These are phyloP conservation scores for Lanmaoa pseudosensibilis DNA, from an alignment of 768 basidiomycete species.

Conservation along the genomic window DNA sequence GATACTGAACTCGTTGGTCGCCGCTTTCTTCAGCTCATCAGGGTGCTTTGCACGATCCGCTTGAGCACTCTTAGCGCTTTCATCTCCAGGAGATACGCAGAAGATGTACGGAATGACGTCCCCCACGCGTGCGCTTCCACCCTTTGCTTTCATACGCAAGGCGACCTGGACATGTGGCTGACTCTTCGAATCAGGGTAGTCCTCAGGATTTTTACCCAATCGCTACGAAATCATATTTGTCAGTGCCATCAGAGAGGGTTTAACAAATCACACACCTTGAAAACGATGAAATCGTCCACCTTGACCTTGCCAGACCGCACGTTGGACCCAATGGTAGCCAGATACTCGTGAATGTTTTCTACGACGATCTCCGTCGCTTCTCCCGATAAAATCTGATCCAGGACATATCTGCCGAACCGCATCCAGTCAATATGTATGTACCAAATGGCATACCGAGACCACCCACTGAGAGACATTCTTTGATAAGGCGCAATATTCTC, in stretches of 20 bases:
- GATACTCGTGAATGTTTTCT: conserved; percentile 89
- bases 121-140: conserved; percentile 76
- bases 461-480: conserved; percentile 91
- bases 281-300: conserved; percentile 92
- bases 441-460: not conserved
- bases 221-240: conserved; percentile 50
- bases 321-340: conserved; percentile 71
- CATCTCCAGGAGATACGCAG: conserved; percentile 74
- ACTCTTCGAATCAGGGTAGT: conserved; percentile 92
- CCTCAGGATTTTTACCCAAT: conserved; percentile 93
- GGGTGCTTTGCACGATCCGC: conserved; percentile 93
- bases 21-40: conserved; percentile 80
- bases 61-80: conserved; percentile 69
- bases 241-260: not conserved
- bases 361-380: conserved; percentile 88
- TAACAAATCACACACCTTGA: conserved; percentile 61
- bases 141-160: conserved; percentile 81
- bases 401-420: conserved; percentile 63
- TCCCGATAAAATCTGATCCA: conserved; percentile 89
- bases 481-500: conserved; percentile 91
- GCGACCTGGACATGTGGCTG: conserved; percentile 99
- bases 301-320: conserved; percentile 76
- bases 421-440: conserved; percentile 2
- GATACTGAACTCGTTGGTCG: conserved; percentile 59
- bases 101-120: conserved; percentile 98